Conservation (phyloP, 2,329 filamentous ascomycete genomes). For the Ascochyta clinopodiicola region DNA sequence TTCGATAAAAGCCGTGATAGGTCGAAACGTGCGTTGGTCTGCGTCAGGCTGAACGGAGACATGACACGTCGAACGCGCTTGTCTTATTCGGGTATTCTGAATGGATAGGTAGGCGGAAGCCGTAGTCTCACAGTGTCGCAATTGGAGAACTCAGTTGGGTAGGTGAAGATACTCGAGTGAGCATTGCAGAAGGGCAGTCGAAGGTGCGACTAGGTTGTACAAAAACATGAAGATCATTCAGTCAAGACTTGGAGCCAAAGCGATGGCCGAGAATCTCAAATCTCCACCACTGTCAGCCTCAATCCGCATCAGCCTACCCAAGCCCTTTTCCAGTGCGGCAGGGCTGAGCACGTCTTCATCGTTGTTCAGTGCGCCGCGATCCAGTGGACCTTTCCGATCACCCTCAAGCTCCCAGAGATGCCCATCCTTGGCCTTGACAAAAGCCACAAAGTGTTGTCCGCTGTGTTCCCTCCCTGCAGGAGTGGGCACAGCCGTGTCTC, state of each 20-base stretch:
- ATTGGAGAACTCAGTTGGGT: no score
- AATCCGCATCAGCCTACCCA: conserved; percentile 48
- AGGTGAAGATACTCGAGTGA: no score
- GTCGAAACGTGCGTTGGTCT: no score
- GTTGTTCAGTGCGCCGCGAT: conserved; percentile 49
- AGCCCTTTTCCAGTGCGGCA: conserved; percentile 50
- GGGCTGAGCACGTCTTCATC: conserved; percentile 55
- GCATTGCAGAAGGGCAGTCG: no score
- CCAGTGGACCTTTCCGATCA: conserved; percentile 52
- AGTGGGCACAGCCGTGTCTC: conserved; percentile 48
- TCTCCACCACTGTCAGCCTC: conserved; percentile 47
- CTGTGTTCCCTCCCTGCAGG: conserved; percentile 35
- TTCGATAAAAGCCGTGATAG: no score
- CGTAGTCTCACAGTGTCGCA: no score
- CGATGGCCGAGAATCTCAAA: conserved; percentile 54
- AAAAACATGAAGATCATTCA: not conserved
- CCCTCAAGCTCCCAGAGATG: conserved; percentile 58
- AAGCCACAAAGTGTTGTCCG: conserved; percentile 55
- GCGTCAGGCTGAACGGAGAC: no score
- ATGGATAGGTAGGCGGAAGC: no score
- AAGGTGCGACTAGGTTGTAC: no score
- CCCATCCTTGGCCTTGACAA: conserved; percentile 55
- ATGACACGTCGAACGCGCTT: no score
- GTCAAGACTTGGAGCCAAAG: conserved; percentile 41
- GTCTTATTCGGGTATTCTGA: no score